A percentile compares a stretch with the other conserved stretches of the same genome.
These are phyloP conservation scores for Sphenostylis stenocarpa DNA, from an alignment of 306 rosid species.

Conservation along the genomic window DNA sequence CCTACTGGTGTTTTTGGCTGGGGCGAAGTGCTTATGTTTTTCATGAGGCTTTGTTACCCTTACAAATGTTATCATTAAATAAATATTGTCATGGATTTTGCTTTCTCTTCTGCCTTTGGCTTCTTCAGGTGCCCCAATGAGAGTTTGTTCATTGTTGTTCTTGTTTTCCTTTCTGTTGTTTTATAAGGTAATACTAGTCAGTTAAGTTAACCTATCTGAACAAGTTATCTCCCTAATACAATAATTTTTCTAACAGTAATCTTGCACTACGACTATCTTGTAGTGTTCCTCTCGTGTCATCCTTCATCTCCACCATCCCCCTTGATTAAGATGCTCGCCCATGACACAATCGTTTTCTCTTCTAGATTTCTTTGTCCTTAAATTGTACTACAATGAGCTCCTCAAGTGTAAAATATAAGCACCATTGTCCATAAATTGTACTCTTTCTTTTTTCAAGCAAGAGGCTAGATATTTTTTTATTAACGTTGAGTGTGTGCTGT, in stretches of 20 bases:
- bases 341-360: background rate
- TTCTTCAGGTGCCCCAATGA: background rate
- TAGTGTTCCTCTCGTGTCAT: background rate
- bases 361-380: background rate
- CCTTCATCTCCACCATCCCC: background rate
- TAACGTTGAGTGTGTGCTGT: background rate
- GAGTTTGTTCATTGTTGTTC: background rate
- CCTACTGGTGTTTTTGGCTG: background rate
- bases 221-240: too few species aligned
- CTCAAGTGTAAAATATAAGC: background rate
- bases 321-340: background rate
- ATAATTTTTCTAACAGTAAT: too few species aligned
- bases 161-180: background rate
- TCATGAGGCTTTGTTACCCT: background rate
- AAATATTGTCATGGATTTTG: background rate
- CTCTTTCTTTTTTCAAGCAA: background rate
- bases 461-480: background rate
- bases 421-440: background rate
- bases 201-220: too few species aligned
- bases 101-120: background rate
- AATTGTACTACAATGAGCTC: background rate
- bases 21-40: background rate
- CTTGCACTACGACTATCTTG: background rate
- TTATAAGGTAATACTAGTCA: too few species aligned
- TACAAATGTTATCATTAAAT: background rate